Conservation (phyloP, 805 yeast genomes). For the Metschnikowia santaceciliae region DNA sequence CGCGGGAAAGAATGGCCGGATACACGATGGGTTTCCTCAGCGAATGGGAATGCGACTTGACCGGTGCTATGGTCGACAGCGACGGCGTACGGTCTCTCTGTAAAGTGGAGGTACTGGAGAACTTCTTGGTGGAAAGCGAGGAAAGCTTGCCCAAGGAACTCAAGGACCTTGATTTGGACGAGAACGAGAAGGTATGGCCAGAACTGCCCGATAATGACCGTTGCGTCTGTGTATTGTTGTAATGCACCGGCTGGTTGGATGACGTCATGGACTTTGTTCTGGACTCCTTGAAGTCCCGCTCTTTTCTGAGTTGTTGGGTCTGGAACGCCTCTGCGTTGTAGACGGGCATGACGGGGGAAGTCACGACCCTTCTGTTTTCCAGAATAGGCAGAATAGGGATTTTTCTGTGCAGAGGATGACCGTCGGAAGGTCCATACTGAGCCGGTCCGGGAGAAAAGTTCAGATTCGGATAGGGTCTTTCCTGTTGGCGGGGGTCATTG, state of each 20-base stretch:
- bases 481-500: neutral
- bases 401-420: neutral
- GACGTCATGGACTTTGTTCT: slow-evolving; percentile 15
- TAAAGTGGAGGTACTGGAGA: slow-evolving; percentile 31
- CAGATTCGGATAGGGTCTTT: neutral
- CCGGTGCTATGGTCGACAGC: slow-evolving; percentile 26
- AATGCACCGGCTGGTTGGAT: slow-evolving; percentile 7
- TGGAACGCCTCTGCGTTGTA: slow-evolving; percentile 7
- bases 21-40: slow-evolving; percentile 67
- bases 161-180: slow-evolving; percentile 40
- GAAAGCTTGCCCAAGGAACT: slow-evolving; percentile 40
- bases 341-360: slow-evolving; percentile 12
- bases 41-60: slow-evolving; percentile 38
- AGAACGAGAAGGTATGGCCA: slow-evolving; percentile 22
- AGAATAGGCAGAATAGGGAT: slow-evolving; percentile 2
- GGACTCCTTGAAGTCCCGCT: slow-evolving; percentile 5
- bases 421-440: neutral
- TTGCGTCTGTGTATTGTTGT: slow-evolving; percentile 17
- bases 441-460: neutral
- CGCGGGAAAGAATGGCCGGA: slow-evolving; percentile 85
- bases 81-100: slow-evolving; percentile 31
- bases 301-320: slow-evolving; percentile 9
- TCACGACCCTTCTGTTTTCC: slow-evolving; percentile 14
- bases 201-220: slow-evolving; percentile 27
- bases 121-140: slow-evolving; percentile 38